Evolutionary conservation across 106 monocot species (phyloP).

Genomic region (Dendrobium officinale): DNA sequence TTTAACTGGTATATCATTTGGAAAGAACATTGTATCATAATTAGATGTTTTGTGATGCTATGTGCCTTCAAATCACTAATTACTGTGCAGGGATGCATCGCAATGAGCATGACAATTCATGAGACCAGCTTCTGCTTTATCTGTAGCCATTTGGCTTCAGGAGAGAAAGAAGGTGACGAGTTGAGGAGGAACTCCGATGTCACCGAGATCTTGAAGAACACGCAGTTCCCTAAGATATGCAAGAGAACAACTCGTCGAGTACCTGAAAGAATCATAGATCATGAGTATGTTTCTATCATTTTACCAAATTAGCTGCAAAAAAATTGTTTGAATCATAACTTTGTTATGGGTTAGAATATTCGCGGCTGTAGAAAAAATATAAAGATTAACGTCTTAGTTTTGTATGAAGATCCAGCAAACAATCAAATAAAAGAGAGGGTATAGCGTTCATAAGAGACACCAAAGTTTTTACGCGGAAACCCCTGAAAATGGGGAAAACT

Average conservation of each 20-base stretch:
- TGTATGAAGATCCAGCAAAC: too few species aligned
- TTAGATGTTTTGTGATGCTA: not conserved
- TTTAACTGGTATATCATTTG: too few species aligned
- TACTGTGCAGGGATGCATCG: slow-evolving; percentile 73
- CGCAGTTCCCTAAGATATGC: slow-evolving; percentile 76
- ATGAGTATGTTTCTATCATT: slow-evolving; percentile 51
- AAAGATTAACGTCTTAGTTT: too few species aligned
- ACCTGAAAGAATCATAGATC: slow-evolving; percentile 79
- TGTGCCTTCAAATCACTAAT: not conserved
- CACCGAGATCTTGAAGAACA: slow-evolving; percentile 77
- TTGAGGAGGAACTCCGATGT: slow-evolving; percentile 85
- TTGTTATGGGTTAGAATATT: too few species aligned
- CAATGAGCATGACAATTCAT: slow-evolving; percentile 86
- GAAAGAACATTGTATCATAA: not conserved
- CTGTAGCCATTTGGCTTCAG: slow-evolving; percentile 90
- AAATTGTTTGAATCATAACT: too few species aligned
- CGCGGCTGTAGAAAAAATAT: too few species aligned
- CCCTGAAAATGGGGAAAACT: too few species aligned
- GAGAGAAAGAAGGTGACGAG: slow-evolving; percentile 96
- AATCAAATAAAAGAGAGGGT: too few species aligned
- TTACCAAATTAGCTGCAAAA: not conserved
- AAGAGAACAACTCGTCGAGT: slow-evolving; percentile 44
- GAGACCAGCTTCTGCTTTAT: slow-evolving; percentile 81
- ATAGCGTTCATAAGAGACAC: too few species aligned
- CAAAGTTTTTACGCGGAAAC: too few species aligned